Evolutionary conservation across 1,284 basidiomycete species (phyloP).

Genomic region (Naganishia liquefaciens): DNA sequence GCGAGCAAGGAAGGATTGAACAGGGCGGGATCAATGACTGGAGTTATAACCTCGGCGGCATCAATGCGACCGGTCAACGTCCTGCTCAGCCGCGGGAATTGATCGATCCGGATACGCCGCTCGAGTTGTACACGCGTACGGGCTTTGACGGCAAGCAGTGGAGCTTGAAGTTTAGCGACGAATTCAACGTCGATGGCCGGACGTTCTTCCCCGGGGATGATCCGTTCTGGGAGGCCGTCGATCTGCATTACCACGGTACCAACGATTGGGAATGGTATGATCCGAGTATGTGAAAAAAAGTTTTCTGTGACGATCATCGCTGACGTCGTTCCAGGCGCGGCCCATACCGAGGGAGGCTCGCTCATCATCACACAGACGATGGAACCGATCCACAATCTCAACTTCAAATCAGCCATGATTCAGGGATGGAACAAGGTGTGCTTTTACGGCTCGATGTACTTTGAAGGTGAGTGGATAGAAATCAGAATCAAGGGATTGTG

Average conservation of each 20-base stretch:
- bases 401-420: constrained; percentile 65
- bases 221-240: constrained; percentile 57
- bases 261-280: constrained; percentile 61
- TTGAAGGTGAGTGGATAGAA: constrained; percentile 40
- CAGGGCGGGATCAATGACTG: constrained; percentile 52
- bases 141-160: constrained; percentile 69
- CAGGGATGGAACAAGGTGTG: constrained; percentile 59
- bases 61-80: constrained; percentile 71
- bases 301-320: constrained; percentile 50
- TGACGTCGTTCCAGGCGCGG: constrained; percentile 69
- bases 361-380: constrained; percentile 75
- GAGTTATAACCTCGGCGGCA: constrained; percentile 69
- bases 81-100: constrained; percentile 58
- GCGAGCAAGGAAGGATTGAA: constrained; percentile 55
- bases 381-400: constrained; percentile 68
- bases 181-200: constrained; percentile 71
- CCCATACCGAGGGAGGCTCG: constrained; percentile 77
- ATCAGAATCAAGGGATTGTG: constrained; percentile 49
- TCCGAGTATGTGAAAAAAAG: constrained; percentile 56
- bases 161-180: constrained; percentile 78
- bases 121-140: constrained; percentile 60
- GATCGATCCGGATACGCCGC: constrained; percentile 70
- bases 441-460: constrained; percentile 51
- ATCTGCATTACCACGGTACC: constrained; percentile 61
- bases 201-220: constrained; percentile 58